Evolutionary conservation across 257 asterid genomes (phyloP), one percentile per base, ranked within the genome.

Genomic region (Thymus mandschuricus): DNA sequence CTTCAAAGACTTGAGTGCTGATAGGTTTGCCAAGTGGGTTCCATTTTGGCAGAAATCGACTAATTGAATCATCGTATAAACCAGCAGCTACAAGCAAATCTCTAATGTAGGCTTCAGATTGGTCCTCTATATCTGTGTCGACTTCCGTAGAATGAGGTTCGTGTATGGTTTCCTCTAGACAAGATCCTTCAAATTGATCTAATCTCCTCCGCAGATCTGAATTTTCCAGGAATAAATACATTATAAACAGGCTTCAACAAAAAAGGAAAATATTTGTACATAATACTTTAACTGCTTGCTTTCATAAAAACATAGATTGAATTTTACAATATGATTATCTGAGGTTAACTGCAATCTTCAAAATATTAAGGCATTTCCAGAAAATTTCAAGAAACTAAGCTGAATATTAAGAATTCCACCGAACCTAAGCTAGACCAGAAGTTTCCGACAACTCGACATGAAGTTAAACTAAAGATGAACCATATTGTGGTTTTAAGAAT

Each of bases 81-180:
- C 98, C 98, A 65, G 96, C 85, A 79, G 88, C 92, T 28, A 88
- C 63, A 8, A 95, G 96, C 86, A 95, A 86, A 66, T 92, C 96
- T 82, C 96, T 86, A 44, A 95, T 64, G 52, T 88, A 95, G 80
- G 94, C 88, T 86, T 92, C 89, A 12, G 73, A 84, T 55, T 78
- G 86, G 78, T 92, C 96, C 75, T 87, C 88, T 70, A 87, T 79
- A 60, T 82, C 86, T 74, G 73, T 65, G 70, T 88, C 96, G 29
- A 71, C 82, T 69, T 89, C 94, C 21, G 58, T 40, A 28, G 85
- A 71, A 73, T 79, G 86, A 71, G 87, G 91, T 41, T 85, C 88
- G 28, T 70, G 55, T 48, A 72, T 29, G 41, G 88, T 72, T 28
- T 86, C 92, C 76, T 84, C 88, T 0, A 69, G 71, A 65, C 66